Evolutionary conservation across 441 rosid species (phyloP).

Genomic region (Gossypium gossypioides): DNA sequence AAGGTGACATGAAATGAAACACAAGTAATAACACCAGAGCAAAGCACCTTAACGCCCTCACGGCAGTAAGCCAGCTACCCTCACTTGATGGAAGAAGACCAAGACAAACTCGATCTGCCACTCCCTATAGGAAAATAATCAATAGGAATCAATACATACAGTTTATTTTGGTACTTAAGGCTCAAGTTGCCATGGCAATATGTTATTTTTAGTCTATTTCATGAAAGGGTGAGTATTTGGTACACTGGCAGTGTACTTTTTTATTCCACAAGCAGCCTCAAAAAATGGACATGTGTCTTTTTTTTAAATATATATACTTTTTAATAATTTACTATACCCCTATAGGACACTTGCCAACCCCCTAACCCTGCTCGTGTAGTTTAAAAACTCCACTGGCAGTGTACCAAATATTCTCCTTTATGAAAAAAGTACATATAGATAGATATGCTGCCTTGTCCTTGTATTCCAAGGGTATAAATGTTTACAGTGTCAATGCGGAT

Average conservation of each 20-base stretch:
- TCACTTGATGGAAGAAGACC: slow-evolving; percentile 91
- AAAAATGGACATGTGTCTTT: no score
- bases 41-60: slow-evolving; percentile 64
- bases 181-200: slow-evolving; percentile 3
- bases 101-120: slow-evolving; percentile 84
- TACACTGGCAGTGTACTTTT: no score
- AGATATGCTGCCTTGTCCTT: not conserved
- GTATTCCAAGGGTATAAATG: not conserved
- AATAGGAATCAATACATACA: slow-evolving; percentile 13
- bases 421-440: not conserved
- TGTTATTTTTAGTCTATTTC: slow-evolving; percentile 9
- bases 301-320: no score
- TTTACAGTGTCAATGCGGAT: not conserved
- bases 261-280: no score
- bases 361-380: no score
- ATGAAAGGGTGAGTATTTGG: no score
- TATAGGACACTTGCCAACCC: no score
- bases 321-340: no score
- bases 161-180: not conserved
- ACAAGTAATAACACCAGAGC: not conserved
- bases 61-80: slow-evolving; percentile 81
- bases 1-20: not conserved
- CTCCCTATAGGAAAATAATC: slow-evolving; percentile 40
- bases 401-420: not conserved
- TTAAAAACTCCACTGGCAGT: no score